phyloP scores from a whole-genome alignment of 2,329 filamentous ascomycete genomes.

The Talaromyces verruculosus region DNA sequence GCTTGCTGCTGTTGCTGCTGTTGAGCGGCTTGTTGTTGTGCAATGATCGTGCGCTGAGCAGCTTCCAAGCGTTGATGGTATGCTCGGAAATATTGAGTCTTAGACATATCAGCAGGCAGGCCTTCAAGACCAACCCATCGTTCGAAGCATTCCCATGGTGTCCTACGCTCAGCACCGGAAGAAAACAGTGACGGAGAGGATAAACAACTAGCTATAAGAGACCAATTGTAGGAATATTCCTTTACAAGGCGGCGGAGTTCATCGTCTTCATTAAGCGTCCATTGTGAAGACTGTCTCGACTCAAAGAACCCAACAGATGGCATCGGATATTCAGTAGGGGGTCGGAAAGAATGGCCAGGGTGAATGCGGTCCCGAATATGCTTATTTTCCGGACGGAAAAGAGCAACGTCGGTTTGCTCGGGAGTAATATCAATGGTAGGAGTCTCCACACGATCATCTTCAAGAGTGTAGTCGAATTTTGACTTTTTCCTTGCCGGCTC shows the following conservation, averaged over 20 bases:
- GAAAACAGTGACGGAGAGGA: constrained; percentile 71
- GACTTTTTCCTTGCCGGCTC: constrained; percentile 72
- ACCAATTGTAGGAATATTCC: constrained; percentile 98
- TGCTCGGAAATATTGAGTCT: constrained; percentile 89
- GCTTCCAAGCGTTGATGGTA: constrained; percentile 64
- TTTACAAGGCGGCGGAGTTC: constrained; percentile 80
- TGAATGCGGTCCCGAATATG: constrained; percentile 85
- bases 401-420: constrained; percentile 72
- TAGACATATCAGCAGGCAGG: constrained; percentile 86
- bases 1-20: constrained; percentile 58
- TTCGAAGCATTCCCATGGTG: constrained; percentile 98
- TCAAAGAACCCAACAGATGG: constrained; percentile 89
- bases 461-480: constrained; percentile 76
- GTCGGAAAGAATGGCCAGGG: constrained; percentile 87
- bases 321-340: constrained; percentile 89
- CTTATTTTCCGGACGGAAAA: constrained; percentile 89
- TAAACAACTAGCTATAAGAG: constrained; percentile 80
- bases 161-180: constrained; percentile 85
- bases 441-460: constrained; percentile 64
- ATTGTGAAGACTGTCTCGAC: constrained; percentile 80
- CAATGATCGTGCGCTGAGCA: constrained; percentile 59
- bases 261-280: constrained; percentile 87
- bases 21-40: constrained; percentile 56
- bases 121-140: constrained; percentile 92
- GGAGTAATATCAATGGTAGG: constrained; percentile 58